Base-by-base conservation (phyloP, 2,329 filamentous ascomycete genomes). In the Thielaviopsis musarum region DNA sequence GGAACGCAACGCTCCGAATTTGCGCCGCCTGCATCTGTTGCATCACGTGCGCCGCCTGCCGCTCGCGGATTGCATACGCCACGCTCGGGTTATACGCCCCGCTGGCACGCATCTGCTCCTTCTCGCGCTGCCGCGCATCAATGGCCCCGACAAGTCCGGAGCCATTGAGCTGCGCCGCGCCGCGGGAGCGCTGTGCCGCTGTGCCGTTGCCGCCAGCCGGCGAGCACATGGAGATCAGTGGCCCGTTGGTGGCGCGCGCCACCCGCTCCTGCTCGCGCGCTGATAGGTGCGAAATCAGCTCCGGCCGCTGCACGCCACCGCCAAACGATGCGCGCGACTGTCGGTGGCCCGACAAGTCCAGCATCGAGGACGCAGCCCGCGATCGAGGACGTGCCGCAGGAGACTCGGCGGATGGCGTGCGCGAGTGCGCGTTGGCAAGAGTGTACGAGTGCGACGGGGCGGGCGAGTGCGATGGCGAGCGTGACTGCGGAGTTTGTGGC, bases 251-350 rank as follows among this genome's bases (percentile, higher is more conserved):
- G 65, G 88, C 77, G 45, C 87, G 82, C 10, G 90, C 87, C n/a
- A 95, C 79, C 65, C 94, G 85, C 70, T 94, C 88, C 69, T 94
- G 90, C 70, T 95, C 90, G 17, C 86, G 82, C 19, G 90, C 90
- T 21, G 87, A 90, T n/a, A 95, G 75, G 60, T 84, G 80, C 0
- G 79, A 76, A 24, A 66, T 74, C 53, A 66, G 81, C 80, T 52
- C 82, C 79, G 13, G 85, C 88, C 56, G 73, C 72, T 1, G 82
- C 79, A 0, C 78, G 75, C 2, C 28, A 19, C 24, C 38, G 38
- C 38, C 38, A 45, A 45, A 45, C 15, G 38, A 45, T 13, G 38
- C 38, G 15, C 17, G 38, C 5, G 38, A 45, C 38, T 45, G 38
- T 13, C 38, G 38, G 13, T 45, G 38, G 3, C 15, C 38, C 13